Evolutionary conservation across 768 basidiomycete genomes (phyloP).

Genomic region (Solioccasus polychromus): DNA sequence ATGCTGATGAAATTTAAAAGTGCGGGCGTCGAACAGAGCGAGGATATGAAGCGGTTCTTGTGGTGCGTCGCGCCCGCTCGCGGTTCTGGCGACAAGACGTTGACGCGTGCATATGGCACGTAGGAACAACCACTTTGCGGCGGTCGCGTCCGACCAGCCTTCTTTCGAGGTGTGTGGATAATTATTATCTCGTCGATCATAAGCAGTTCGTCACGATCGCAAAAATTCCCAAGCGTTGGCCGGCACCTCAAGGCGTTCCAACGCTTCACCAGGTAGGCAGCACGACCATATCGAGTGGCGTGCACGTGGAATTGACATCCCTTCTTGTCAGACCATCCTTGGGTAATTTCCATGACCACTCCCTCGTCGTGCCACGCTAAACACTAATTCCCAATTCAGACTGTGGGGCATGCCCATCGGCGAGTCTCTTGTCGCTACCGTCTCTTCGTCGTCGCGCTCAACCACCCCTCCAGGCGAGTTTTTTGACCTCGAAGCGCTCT

Average conservation of each 20-base stretch:
- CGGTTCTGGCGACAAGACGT: too few relatives aligned
- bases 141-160: conserved; percentile 66
- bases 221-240: too few relatives aligned
- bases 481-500: conserved; percentile 66
- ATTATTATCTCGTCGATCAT: too few relatives aligned
- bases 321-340: conserved; percentile 58
- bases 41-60: conserved; percentile 71
- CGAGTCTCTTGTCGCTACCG: conserved; percentile 20
- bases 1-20: conserved; percentile 35
- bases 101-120: too few relatives aligned
- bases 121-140: conserved; percentile 77
- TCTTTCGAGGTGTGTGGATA: conserved; percentile 53
- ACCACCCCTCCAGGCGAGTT: conserved; percentile 49
- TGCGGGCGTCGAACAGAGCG: conserved; percentile 65
- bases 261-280: conserved; percentile 58
- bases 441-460: neutral
- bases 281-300: too few relatives aligned
- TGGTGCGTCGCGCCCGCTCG: too few relatives aligned
- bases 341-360: too few relatives aligned
- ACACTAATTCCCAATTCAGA: too few relatives aligned
- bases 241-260: conserved; percentile 39
- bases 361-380: too few relatives aligned
- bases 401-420: conserved; percentile 77
- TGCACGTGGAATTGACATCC: conserved; percentile 1
- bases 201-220: too few relatives aligned